These are phyloP conservation scores for Acaromyces ingoldii DNA, from an alignment of 1,284 basidiomycete genomes.

Conservation along the genomic window DNA sequence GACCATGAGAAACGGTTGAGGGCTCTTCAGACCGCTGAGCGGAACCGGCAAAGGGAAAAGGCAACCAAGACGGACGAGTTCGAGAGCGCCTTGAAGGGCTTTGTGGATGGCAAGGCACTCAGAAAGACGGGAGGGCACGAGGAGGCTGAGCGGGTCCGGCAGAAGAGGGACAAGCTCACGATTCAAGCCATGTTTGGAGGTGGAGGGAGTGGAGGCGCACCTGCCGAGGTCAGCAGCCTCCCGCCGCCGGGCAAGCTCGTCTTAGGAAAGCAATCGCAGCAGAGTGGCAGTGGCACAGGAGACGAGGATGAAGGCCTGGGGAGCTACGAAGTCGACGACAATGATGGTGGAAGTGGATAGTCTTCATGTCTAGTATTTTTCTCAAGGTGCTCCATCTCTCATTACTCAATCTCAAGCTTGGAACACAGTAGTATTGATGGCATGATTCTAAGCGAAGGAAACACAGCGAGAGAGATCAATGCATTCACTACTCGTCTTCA, in stretches of 20 bases:
- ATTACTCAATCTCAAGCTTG: no score
- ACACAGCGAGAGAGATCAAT: no score
- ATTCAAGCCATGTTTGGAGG: constrained; percentile 45
- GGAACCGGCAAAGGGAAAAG: constrained; percentile 38
- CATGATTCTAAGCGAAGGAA: no score
- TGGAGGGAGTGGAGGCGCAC: constrained; percentile 12
- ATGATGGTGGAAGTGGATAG: no score
- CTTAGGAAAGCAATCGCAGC: not conserved
- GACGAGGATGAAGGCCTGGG: no score
- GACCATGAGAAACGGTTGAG: constrained; percentile 49
- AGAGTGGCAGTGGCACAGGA: not conserved
- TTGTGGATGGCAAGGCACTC: constrained; percentile 46
- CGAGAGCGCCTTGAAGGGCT: constrained; percentile 44
- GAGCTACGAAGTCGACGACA: no score
- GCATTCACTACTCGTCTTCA: no score
- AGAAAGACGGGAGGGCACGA: constrained; percentile 45
- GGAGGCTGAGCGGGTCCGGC: constrained; percentile 44
- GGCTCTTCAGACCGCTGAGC: constrained; percentile 45
- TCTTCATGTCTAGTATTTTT: no score
- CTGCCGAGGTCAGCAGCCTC: not conserved
- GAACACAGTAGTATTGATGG: no score
- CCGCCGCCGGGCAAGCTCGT: not conserved
- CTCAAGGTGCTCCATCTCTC: no score
- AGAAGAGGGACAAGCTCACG: constrained; percentile 44
- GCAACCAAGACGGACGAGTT: constrained; percentile 42